These are phyloP conservation scores for Tolypocladium inflatum DNA, from an alignment of 2,329 filamentous ascomycete species.

Conservation along the genomic window DNA sequence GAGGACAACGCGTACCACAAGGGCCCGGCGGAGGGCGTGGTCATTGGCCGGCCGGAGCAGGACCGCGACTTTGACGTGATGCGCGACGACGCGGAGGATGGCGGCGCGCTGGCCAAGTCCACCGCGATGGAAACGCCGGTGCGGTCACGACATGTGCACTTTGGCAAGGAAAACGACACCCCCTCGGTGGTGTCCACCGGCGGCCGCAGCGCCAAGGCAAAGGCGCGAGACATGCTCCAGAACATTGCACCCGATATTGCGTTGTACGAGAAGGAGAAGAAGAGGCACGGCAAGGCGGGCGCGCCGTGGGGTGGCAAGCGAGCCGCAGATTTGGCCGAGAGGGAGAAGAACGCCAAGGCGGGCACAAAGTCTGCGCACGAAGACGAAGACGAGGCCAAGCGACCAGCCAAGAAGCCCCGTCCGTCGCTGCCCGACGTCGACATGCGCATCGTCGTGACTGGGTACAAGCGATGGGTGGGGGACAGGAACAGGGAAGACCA, in stretches of 20 bases:
- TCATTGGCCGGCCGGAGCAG: slow-evolving; percentile 28
- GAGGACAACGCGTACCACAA: slow-evolving; percentile 40
- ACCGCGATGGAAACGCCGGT: slow-evolving; percentile 27
- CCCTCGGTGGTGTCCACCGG: slow-evolving; percentile 58
- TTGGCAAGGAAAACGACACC: slow-evolving; percentile 75
- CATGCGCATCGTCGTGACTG: slow-evolving; percentile 73
- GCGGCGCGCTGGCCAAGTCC: slow-evolving; percentile 15
- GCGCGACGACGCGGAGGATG: slow-evolving; percentile 30
- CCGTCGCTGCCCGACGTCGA: slow-evolving; percentile 51
- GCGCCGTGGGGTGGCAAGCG: slow-evolving; percentile 53
- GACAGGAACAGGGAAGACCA: slow-evolving; percentile 64
- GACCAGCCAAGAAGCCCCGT: slow-evolving; percentile 53
- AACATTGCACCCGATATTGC: slow-evolving; percentile 75
- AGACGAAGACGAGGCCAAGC: slow-evolving; percentile 32
- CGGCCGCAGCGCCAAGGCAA: slow-evolving; percentile 80
- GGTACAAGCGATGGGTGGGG: slow-evolving; percentile 72
- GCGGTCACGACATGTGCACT: slow-evolving; percentile 33
- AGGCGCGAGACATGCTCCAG: slow-evolving; percentile 69
- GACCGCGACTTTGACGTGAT: slow-evolving; percentile 33
- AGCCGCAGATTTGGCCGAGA: slow-evolving; percentile 49
- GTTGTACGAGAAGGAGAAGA: slow-evolving; percentile 88
- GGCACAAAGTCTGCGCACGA: slow-evolving; percentile 30
- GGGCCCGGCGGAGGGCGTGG: slow-evolving; percentile 37
- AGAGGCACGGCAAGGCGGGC: slow-evolving; percentile 48
- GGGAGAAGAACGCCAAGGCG: slow-evolving; percentile 33